phyloP scores from a whole-genome alignment of 805 yeast genomes.

The Lipomyces yamanashiensis region DNA sequence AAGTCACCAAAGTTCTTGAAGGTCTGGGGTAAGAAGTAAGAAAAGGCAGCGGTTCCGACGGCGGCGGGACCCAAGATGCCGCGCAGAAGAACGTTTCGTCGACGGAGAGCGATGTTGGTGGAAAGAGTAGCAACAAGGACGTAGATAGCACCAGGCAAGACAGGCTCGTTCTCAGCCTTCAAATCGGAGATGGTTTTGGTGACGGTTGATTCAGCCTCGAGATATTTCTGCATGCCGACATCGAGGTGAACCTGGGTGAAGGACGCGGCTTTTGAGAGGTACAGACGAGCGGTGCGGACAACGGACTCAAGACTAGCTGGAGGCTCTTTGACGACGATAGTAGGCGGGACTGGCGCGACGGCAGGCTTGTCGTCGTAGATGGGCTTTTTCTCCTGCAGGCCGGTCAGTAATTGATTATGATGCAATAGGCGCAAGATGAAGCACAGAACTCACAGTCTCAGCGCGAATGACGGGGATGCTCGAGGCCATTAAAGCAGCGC shows the following conservation, averaged over 20 bases:
- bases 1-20: conserved; percentile 62
- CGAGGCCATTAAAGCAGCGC: neutral
- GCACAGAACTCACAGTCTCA: conserved; percentile 13
- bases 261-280: conserved; percentile 43
- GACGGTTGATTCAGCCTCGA: conserved; percentile 65
- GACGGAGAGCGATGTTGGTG: conserved; percentile 75
- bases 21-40: conserved; percentile 73
- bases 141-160: conserved; percentile 73
- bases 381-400: conserved; percentile 41
- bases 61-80: conserved; percentile 57
- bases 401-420: neutral
- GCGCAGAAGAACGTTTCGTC: conserved; percentile 61
- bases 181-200: conserved; percentile 65
- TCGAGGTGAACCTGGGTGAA: conserved; percentile 46
- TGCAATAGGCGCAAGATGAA: neutral
- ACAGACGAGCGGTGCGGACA: conserved; percentile 32
- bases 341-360: conserved; percentile 12
- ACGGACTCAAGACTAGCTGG: conserved; percentile 24
- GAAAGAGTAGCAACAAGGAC: conserved; percentile 69
- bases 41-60: conserved; percentile 68
- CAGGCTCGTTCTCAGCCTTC: conserved; percentile 67
- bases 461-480: conserved; percentile 11
- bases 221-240: conserved; percentile 55
- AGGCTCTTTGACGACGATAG: conserved; percentile 32
- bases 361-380: conserved; percentile 43